phyloP scores from a whole-genome alignment of 176 grass and related monocot genomes.

The Oryza officinalis region DNA sequence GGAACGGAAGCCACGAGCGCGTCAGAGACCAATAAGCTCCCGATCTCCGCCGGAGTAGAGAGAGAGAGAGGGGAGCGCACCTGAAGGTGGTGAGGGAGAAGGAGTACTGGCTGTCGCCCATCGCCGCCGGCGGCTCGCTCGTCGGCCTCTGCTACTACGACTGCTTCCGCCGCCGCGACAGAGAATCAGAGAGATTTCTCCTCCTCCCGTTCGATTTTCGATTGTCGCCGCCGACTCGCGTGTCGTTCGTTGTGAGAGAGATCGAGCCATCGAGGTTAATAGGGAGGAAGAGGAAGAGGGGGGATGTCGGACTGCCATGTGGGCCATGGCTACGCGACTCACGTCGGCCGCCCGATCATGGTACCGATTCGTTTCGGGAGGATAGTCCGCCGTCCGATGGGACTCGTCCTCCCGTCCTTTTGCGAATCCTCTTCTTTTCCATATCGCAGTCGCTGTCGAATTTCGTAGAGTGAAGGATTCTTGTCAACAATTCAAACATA shows the following conservation, averaged over 20 bases:
- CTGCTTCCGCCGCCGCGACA: neutral
- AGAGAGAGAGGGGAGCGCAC: slow-evolving; percentile 31
- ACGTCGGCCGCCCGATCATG: neutral
- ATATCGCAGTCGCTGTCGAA: neutral
- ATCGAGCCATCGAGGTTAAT: neutral
- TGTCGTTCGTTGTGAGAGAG: neutral
- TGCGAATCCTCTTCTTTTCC: neutral
- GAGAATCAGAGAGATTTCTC: too few relatives aligned
- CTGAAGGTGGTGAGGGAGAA: slow-evolving; percentile 99
- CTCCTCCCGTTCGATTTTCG: neutral
- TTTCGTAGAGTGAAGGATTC: too few relatives aligned
- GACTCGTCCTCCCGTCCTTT: neutral
- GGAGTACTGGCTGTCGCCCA: slow-evolving; percentile 94
- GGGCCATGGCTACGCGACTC: neutral
- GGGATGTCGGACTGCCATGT: neutral
- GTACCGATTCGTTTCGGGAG: neutral
- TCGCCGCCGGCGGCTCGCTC: slow-evolving; percentile 26
- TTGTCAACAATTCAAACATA: too few relatives aligned
- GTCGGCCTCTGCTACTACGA: neutral
- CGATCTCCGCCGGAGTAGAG: neutral
- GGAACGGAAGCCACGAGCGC: slow-evolving; percentile 23
- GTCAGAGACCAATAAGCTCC: neutral
- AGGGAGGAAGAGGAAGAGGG: too few relatives aligned
- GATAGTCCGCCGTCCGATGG: neutral
- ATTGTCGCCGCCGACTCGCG: neutral